A percentile compares a stretch with the other conserved stretches of the same genome.
Evolutionary conservation across 23 red algal genomes (phyloP).

Genomic region (Cyanidioschyzon merolae): DNA sequence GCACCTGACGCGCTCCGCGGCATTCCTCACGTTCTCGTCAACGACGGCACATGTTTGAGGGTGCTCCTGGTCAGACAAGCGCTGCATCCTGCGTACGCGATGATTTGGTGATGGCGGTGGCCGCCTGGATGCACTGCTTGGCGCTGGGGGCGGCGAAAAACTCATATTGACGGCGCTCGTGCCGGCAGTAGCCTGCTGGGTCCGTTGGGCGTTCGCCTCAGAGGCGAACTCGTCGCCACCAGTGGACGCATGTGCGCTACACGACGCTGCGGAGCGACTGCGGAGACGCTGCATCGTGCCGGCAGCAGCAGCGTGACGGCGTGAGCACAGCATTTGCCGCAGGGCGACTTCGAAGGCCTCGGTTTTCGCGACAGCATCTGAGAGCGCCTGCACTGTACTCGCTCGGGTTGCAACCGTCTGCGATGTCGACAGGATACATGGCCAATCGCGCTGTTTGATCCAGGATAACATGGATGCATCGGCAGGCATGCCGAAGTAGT

Average conservation of each 20-base stretch:
- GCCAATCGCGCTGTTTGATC: slow-evolving; percentile 86
- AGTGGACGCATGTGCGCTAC: slow-evolving; percentile 26
- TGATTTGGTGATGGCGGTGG: not conserved
- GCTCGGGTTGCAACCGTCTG: slow-evolving; percentile 46
- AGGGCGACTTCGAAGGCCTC: slow-evolving; percentile 12
- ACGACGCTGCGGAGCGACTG: slow-evolving; percentile 24
- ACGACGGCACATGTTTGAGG: not conserved
- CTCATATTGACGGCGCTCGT: not conserved
- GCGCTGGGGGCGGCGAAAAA: not conserved
- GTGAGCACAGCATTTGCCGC: not conserved
- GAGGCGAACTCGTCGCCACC: slow-evolving; percentile 13
- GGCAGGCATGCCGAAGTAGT: slow-evolving; percentile 66
- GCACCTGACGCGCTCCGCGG: not conserved
- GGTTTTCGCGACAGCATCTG: slow-evolving; percentile 61
- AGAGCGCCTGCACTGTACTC: slow-evolving; percentile 52
- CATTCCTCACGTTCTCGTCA: not conserved
- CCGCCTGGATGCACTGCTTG: not conserved
- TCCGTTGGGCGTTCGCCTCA: not conserved
- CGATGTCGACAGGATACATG: slow-evolving; percentile 60
- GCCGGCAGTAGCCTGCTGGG: not conserved
- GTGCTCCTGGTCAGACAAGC: not conserved
- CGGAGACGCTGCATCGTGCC: slow-evolving; percentile 25
- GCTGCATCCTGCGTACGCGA: not conserved
- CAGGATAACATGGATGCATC: slow-evolving; percentile 54
- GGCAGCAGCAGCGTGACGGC: not conserved